These are phyloP conservation scores for Nothopassalora personata DNA, from an alignment of 2,329 filamentous ascomycete species.

Conservation along the genomic window DNA sequence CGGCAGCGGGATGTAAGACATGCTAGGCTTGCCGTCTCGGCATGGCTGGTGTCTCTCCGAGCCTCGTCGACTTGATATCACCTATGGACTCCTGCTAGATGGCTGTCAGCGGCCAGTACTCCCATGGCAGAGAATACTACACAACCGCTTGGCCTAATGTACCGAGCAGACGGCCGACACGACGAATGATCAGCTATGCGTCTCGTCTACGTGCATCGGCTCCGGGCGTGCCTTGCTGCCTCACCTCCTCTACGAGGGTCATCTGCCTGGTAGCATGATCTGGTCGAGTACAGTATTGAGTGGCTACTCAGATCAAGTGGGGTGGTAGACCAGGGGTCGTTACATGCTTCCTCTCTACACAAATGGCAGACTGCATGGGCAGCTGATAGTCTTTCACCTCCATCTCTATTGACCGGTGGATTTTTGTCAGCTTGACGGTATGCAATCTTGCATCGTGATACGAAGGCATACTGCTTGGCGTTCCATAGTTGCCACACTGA, in stretches of 20 bases:
- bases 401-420: background rate
- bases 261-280: background rate
- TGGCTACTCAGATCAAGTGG: background rate
- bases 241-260: background rate
- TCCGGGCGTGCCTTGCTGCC: background rate
- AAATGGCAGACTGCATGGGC: background rate
- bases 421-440: background rate
- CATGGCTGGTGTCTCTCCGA: background rate
- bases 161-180: background rate
- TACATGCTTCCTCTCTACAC: background rate
- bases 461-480: background rate
- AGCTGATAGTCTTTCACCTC: background rate
- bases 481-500: background rate
- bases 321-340: background rate
- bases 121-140: background rate
- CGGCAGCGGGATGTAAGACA: background rate
- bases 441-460: background rate
- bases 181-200: background rate
- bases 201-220: constrained; percentile 6
- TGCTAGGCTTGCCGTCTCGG: background rate
- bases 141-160: background rate
- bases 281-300: background rate
- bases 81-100: background rate
- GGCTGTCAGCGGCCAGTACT: background rate
- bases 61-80: too few relatives aligned